Percentiles rank a stretch among this genome's conserved stretches.
Evolutionary conservation across 2,329 filamentous ascomycete genomes (phyloP).

Genomic region (Magnaporthiopsis poae): DNA sequence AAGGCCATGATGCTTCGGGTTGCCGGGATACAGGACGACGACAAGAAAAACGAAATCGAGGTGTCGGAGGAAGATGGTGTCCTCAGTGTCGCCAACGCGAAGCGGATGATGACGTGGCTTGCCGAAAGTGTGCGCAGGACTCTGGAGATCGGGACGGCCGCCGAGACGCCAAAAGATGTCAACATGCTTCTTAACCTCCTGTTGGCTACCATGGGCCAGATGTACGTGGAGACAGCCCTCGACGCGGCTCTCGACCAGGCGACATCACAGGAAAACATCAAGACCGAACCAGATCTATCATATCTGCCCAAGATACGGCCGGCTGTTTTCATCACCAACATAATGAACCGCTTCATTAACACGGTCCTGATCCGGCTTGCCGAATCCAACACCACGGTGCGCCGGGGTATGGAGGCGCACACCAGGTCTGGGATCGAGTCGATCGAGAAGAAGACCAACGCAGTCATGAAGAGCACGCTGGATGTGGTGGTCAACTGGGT

Average conservation of each 20-base stretch:
- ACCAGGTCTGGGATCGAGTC: slow-evolving; percentile 61
- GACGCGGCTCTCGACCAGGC: slow-evolving; percentile 66
- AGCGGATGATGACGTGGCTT: slow-evolving; percentile 95
- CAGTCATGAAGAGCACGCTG: slow-evolving; percentile 45
- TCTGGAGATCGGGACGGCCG: slow-evolving; percentile 76
- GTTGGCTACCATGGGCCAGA: slow-evolving; percentile 77
- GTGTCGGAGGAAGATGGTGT: slow-evolving; percentile 82
- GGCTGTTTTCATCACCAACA: slow-evolving; percentile 78
- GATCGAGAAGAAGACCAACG: slow-evolving; percentile 74
- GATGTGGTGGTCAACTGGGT: slow-evolving; percentile 69
- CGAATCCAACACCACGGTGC: slow-evolving; percentile 78
- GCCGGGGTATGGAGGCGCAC: slow-evolving; percentile 79
- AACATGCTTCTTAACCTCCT: slow-evolving; percentile 74
- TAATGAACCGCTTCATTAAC: slow-evolving; percentile 86
- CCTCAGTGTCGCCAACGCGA: slow-evolving; percentile 76
- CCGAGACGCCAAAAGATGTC: slow-evolving; percentile 89
- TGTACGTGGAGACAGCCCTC: slow-evolving; percentile 59
- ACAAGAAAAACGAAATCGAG: slow-evolving; percentile 76
- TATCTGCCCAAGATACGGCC: slow-evolving; percentile 72
- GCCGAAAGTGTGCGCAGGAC: slow-evolving; percentile 88
- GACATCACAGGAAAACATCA: slow-evolving; percentile 64
- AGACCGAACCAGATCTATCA: slow-evolving; percentile 75
- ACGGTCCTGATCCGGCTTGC: slow-evolving; percentile 85
- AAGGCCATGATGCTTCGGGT: slow-evolving; percentile 84
- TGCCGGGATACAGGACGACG: slow-evolving; percentile 70